Evolutionary conservation across 2,329 filamentous ascomycete genomes (phyloP).

Genomic region (Trichoderma pleuroti): DNA sequence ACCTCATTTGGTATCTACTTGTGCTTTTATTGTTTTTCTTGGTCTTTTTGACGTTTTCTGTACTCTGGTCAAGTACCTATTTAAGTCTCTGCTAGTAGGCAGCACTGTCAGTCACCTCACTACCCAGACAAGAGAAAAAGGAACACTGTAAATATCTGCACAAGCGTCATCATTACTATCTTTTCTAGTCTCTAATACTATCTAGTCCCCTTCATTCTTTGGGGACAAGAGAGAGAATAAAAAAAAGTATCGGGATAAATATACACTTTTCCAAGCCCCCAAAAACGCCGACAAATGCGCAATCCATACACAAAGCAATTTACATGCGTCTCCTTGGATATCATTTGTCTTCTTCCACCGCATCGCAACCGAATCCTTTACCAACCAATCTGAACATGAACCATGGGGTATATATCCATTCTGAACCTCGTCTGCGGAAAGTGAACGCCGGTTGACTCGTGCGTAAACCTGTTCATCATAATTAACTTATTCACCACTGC

Average conservation of each 20-base stretch:
- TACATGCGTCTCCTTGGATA: neutral
- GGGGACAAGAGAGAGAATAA: slow-evolving; percentile 21
- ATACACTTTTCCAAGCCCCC: slow-evolving; percentile 21
- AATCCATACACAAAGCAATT: neutral
- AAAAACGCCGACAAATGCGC: slow-evolving; percentile 17
- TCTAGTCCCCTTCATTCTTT: slow-evolving; percentile 20
- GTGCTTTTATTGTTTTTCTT: neutral
- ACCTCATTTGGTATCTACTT: neutral
- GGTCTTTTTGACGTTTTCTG: neutral
- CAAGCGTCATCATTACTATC: slow-evolving; percentile 4
- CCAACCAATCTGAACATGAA: neutral
- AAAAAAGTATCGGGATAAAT: slow-evolving; percentile 5
- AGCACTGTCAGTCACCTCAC: neutral
- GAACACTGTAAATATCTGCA: neutral
- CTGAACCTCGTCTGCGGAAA: neutral
- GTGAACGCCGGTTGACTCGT: slow-evolving; percentile 4
- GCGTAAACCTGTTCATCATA: slow-evolving; percentile 22
- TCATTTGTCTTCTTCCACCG: neutral
- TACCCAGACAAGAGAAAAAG: neutral
- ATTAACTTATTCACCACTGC: slow-evolving; percentile 22
- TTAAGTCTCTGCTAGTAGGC: neutral
- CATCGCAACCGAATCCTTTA: neutral
- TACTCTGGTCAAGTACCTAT: neutral
- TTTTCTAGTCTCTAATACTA: slow-evolving; percentile 17
- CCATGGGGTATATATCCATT: slow-evolving; percentile 8